Evolutionary conservation across 805 yeast genomes (phyloP).

Genomic region (Myxozyma melibiosi): DNA sequence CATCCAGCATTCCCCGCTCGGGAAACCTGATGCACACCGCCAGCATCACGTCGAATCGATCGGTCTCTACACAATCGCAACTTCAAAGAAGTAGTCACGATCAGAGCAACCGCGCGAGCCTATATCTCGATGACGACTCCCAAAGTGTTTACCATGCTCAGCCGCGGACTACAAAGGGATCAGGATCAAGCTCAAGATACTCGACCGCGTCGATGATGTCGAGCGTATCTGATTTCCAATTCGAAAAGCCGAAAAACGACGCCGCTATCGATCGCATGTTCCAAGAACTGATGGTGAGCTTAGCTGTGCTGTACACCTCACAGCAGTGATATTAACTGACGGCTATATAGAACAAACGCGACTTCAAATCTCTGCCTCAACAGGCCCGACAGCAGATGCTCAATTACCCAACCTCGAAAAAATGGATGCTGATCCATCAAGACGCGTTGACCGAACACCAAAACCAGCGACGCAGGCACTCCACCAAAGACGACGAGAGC

Average conservation of each 20-base stretch:
- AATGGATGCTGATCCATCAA: constrained; percentile 90
- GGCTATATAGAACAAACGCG: constrained; percentile 50
- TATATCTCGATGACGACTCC: constrained; percentile 19
- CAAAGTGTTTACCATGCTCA: constrained; percentile 6
- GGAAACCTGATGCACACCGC: constrained; percentile 11
- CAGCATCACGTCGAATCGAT: constrained; percentile 7
- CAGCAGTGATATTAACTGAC: constrained; percentile 1
- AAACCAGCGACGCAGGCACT: constrained; percentile 48
- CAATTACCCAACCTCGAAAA: constrained; percentile 71
- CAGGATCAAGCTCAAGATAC: constrained; percentile 2
- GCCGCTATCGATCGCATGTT: constrained; percentile 73
- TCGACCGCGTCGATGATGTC: constrained; percentile 19
- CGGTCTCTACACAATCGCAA: constrained; percentile 5
- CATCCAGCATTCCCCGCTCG: constrained; percentile 9
- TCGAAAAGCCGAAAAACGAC: constrained; percentile 70
- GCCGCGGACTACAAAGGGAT: constrained; percentile 3
- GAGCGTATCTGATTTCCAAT: constrained; percentile 41
- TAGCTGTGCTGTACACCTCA: neutral
- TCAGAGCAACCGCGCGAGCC: constrained; percentile 7
- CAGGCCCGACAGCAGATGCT: constrained; percentile 77
- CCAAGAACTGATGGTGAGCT: constrained; percentile 65
- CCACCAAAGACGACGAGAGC: constrained; percentile 37
- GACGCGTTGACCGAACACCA: constrained; percentile 78
- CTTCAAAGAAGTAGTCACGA: constrained; percentile 6
- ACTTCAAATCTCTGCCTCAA: constrained; percentile 68